Evolutionary conservation across 164 flowering plant species (phyloP), one percentile per base, ranked within the genome.

Genomic region (Annona cherimola): DNA sequence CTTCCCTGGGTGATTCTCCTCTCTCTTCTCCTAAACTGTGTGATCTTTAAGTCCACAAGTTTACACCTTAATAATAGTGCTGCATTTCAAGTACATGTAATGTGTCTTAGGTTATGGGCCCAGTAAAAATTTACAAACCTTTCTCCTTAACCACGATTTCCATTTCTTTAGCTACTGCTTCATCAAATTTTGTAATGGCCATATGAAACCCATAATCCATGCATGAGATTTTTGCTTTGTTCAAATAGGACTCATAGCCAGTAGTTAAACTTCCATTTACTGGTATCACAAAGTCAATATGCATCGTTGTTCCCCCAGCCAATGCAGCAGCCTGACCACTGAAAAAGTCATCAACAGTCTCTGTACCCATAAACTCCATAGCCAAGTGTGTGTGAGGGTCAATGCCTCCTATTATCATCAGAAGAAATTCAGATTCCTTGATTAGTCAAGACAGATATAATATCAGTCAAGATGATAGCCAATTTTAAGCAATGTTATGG

Each of bases 191-290:
- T 42, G 96, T 93, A 67, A 96, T 79, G 63, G 96, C 96, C 94
- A 90, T 88, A 83, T 96, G 99, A 75, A 96, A 96, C 79, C 98
- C 99, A 85, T 90, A 93, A 85, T 96, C 98, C 95, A 90, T 96
- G 82, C 91, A 86, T 41, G 97, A 84, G 2, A 69, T 80, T 75
- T 86, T 80, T 43, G 95, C 88, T 72, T 96, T 93, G 63, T 85
- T 71, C 63, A 76, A 76, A 81, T 93, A 96, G 18, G 84, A 80
- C 74, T 89, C 83, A 73, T 83, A 83, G 59, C 99, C 99, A 1
- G 86, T 87, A 39, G 85, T 71, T 69, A 91, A 82, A 76, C 87
- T 93, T 42, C 98, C 98, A 73, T 89, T 75, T n/a, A 88, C 85
- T 43, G 98, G 99, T 74, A 96, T 88, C 69, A 89, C 86, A 80